phyloP scores from a whole-genome alignment of 495 filamentous ascomycete species.

The Hyphodiscus hymeniophilus region DNA sequence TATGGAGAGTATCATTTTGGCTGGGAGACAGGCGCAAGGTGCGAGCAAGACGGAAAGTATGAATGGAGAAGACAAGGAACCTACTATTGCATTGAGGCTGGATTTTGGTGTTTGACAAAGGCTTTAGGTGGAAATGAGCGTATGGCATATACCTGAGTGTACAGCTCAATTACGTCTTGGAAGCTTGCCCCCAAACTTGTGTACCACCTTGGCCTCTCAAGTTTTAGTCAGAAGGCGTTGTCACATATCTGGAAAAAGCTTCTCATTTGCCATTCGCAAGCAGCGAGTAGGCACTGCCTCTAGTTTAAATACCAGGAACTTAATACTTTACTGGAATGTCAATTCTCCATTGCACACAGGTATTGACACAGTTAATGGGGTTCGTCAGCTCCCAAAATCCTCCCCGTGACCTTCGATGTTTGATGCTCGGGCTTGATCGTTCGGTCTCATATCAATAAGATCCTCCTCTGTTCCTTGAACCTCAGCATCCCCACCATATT shows the following conservation, averaged over 20 bases:
- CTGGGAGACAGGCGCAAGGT: constrained; percentile 32
- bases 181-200: too few relatives aligned
- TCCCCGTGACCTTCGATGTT: neutral
- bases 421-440: neutral
- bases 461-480: neutral
- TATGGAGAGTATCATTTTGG: constrained; percentile 75
- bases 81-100: constrained; percentile 91
- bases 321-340: neutral
- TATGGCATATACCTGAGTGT: too few relatives aligned
- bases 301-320: neutral
- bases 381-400: neutral
- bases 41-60: constrained; percentile 27
- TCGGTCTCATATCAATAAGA: constrained; percentile 1
- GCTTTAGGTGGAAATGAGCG: too few relatives aligned
- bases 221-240: too few relatives aligned
- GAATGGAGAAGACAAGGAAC: constrained; percentile 47
- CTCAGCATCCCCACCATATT: neutral
- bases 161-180: too few relatives aligned
- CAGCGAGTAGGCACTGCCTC: too few relatives aligned
- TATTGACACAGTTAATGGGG: too few relatives aligned
- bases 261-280: too few relatives aligned
- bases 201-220: too few relatives aligned
- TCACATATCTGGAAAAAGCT: too few relatives aligned
- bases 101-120: constrained; percentile 52
- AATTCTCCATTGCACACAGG: too few relatives aligned